Evolutionary conservation across 106 monocot genomes (phyloP).

Genomic region (Allium cepa): DNA sequence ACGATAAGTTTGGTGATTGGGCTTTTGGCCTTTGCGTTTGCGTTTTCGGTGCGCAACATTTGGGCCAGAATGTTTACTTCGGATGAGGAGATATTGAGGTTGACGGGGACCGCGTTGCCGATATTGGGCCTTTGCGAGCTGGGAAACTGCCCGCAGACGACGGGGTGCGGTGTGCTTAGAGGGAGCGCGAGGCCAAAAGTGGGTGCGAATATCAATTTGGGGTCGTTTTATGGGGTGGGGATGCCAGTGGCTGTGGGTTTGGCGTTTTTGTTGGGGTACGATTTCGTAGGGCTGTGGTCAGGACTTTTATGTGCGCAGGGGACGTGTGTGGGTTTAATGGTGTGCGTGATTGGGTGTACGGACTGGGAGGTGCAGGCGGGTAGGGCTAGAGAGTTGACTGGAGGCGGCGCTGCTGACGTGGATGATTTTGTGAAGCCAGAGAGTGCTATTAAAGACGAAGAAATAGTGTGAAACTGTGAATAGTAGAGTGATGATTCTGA

Average conservation of each 20-base stretch:
- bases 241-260: constrained; percentile 30
- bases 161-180: constrained; percentile 33
- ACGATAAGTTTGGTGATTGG: constrained; percentile 15
- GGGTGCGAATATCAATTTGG: constrained; percentile 28
- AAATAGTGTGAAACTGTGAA: too few relatives aligned
- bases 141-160: constrained; percentile 45
- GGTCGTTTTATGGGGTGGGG: constrained; percentile 30
- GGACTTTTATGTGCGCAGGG: constrained; percentile 28
- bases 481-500: too few relatives aligned
- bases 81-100: constrained; percentile 9
- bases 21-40: constrained; percentile 15
- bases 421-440: neutral
- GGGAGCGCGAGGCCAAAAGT: constrained; percentile 28
- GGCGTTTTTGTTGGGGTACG: constrained; percentile 18
- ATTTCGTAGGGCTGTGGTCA: constrained; percentile 30
- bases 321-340: constrained; percentile 27
- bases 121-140: constrained; percentile 35
- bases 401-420: neutral
- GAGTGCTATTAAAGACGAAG: too few relatives aligned
- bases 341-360: constrained; percentile 14
- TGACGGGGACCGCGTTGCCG: constrained; percentile 23
- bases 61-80: constrained; percentile 31
- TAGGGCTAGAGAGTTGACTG: constrained; percentile 20
- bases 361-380: constrained; percentile 26
- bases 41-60: constrained; percentile 17